Evolutionary conservation across 169 alveolate species (phyloP), one percentile per base, ranked within the genome.

Genomic region (Perkinsus chesapeaki): DNA sequence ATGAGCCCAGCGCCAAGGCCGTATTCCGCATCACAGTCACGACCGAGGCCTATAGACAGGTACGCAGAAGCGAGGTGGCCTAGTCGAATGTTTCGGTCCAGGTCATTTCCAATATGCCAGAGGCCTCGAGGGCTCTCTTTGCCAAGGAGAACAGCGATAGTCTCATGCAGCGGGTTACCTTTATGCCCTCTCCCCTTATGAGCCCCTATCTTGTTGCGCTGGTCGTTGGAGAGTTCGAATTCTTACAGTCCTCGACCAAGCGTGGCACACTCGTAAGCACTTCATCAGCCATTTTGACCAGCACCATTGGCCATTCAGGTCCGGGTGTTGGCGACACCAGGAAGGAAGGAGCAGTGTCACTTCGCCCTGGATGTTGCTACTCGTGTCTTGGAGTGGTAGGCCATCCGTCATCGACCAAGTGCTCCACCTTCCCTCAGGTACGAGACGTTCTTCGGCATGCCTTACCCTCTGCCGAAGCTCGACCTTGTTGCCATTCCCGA

Each of bases 401-500:
- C 27, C 36, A 27, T 34, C 82, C 31, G 12, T 23, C 37, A 60
- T 1, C 12, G 82, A 20, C 82, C 5, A 5, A 9, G 82, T 34
- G 37, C 82, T 60, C 31, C 3, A 12, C 23, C 23, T 23, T 16
- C 1, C 3, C 82, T 16, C 23, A 60, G 82, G 82, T 60, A 96
- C 94, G 96, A 96, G 39, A 94, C 95, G 39, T 96, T 95, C 94
- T 97, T 97, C 93, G 96, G 95, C 23, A 93, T 96, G 0, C 95
- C 95, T 7, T 97, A 96, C 43, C 98, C 98, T 9, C 94, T 97
- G 93, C 91, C 94, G n/a, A 97, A 96, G 93, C 95, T 95, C 93
- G 99, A 97, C 93, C 95, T 96, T 91, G 96, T 96, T 19, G 96
- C 96, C 92, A 95, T 95, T 72, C 97, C 98, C 39, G 96, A 95